Base-by-base conservation (phyloP, 495 filamentous ascomycete species). In the Aeminium ludgeri region DNA sequence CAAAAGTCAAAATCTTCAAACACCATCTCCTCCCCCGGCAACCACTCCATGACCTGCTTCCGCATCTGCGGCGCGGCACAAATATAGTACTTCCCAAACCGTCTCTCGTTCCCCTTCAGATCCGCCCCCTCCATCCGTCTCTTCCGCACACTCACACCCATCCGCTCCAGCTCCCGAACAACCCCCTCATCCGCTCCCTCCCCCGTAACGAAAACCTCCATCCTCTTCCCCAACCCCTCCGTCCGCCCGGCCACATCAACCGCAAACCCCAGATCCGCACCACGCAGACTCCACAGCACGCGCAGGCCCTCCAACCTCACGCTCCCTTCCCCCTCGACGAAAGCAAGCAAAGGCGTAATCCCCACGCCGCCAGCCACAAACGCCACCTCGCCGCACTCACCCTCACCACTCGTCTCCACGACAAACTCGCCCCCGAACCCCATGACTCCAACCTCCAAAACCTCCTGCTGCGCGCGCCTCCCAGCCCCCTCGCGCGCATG, bases 311-410 rank as follows among this genome's bases (percentile, higher is more conserved):
- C n/a, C n/a, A n/a, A n/a, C 11, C 45, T 54, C 17, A 41, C 49
- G n/a, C 64, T 45, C 43, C 72, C 53, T 11, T 76, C 46, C 10
- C 54, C 54, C 2, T 60, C 51, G 15, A 75, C 61, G 42, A 83
- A 78, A 3, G 74, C 70, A 20, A 87, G 64, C 8, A 87, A 45
- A 2, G 82, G 82, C 28, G 81, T 91, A 46, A 87, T 82, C 1
- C 82, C 83, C 12, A 91, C 79, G 1, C 83, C 83, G 1, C 73
- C 80, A 31, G 80, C 80, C 6, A 86, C 58, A 50, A 82, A 86
- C 2, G 69, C 62, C 10, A 56, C 42, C 5, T 16, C 38, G 34
- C 48, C 46, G n/a, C n/a, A n/a, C n/a, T n/a, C n/a, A n/a, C n/a
- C n/a, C 13, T 45, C 43, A 10, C 20, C 35, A 12, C 48, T 56